Base-by-base conservation (phyloP, 2,329 filamentous ascomycete genomes). In the Lasiodiplodia citricola region DNA sequence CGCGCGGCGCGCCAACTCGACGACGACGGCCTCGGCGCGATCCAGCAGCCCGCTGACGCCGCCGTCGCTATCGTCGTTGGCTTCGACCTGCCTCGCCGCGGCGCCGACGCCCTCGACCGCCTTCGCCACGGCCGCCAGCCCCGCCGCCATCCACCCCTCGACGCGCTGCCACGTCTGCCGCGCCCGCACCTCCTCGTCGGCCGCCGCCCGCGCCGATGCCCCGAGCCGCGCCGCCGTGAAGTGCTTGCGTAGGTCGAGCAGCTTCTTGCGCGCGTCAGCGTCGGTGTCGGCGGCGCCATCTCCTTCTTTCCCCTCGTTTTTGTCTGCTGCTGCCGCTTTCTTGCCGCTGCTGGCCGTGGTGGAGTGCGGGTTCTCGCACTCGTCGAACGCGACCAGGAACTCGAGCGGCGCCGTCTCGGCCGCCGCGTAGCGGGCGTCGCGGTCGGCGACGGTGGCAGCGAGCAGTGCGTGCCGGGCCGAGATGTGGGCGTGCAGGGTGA, bases 341-440 rank as follows among this genome's bases (percentile, higher is more conserved):
- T 31, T 23, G n/a, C 18, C 25, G n/a, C 31, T 8, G 35, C 18
- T 13, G 13, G 5, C 4, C 13, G 57, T 16, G 38, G 23, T 68
- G 23, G 82, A 80, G 0, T 47, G 41, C 41, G 81, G 80, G 58
- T 82, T 80, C 21, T 84, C 79, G 44, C 82, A 81, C 64, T 78
- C 81, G 2, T 85, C 86, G 72, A 85, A 82, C 44, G 85, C 84
- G 62, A 87, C 83, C n/a, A 85, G 84, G 23, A 87, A 82, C 56
- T 83, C 82, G 65, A 86, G 84, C 13, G 83, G 85, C 68, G 83
- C 82, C 62, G 84, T 79, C 71, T 87, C 85, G 0, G 86, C 84
- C 72, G 82, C 84, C 76, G 87, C 87, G 64, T 86, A 83, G 18
- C 85, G 80, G 56, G 81, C 82, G 72, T 88, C 86, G 51, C 85